Conservation (phyloP, 768 basidiomycete species). For the Sarcodon sp. region DNA sequence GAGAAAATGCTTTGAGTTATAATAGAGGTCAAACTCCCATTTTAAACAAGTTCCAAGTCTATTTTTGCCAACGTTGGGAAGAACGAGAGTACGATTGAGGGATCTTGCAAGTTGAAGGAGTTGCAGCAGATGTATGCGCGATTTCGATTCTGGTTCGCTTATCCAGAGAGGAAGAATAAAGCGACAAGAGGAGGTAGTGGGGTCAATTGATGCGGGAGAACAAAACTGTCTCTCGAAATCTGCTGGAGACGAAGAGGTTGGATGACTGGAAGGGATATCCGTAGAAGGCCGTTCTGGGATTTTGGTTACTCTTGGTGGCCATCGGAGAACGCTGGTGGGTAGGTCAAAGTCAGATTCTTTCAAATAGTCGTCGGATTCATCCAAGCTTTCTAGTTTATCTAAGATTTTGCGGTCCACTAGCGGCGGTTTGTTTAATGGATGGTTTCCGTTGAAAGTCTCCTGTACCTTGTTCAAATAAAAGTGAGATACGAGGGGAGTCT, state of each 20-base stretch:
- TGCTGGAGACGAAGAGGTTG: too few species aligned
- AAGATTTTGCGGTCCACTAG: neutral
- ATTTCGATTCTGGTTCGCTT: conserved; percentile 47
- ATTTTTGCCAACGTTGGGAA: conserved; percentile 47
- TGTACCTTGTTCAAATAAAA: too few species aligned
- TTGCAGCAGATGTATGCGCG: conserved; percentile 40
- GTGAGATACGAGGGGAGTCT: too few species aligned
- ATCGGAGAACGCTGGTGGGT: neutral
- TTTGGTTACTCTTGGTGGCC: neutral
- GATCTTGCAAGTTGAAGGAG: conserved; percentile 31
- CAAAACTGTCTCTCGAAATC: neutral
- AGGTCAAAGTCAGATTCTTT: neutral
- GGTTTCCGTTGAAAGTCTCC: too few species aligned
- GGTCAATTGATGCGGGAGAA: neutral
- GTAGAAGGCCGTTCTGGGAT: neutral
- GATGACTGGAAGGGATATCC: too few species aligned
- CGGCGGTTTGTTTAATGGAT: neutral
- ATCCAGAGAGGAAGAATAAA: conserved; percentile 38
- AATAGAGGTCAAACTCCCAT: conserved; percentile 38
- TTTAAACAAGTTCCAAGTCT: conserved; percentile 38
- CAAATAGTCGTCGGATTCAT: neutral
- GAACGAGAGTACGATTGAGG: conserved; percentile 43
- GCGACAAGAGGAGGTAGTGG: conserved; percentile 16
- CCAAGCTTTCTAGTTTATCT: neutral
- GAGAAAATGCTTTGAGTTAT: conserved; percentile 18